Evolutionary conservation across 2,329 filamentous ascomycete species (phyloP), one percentile per base, ranked within the genome.

Genomic region (Verticillium alfalfae): DNA sequence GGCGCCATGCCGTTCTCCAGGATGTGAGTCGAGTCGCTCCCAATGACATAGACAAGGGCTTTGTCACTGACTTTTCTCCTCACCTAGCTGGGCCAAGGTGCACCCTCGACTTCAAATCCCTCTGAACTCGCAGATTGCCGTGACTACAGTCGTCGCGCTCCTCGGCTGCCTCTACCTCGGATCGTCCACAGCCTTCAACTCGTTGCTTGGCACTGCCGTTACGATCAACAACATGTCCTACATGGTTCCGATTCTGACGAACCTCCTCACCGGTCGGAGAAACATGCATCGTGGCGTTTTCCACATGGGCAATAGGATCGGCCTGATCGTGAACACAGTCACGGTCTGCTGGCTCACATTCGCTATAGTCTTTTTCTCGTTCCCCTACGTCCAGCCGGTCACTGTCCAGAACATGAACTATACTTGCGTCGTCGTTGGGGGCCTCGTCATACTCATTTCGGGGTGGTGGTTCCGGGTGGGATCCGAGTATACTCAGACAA

Each of bases 181-280:
- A 16, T 76, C 74, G 2, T 72, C 71, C 1, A 78, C 77, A 1
- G 78, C 78, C 13, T 80, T 80, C 68, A 79, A 79, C 66, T 73
- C 75, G n/a, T 70, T 77, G 10, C 68, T 76, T 2, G 71, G 73
- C 8, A 73, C 72, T 22, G 72, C 71, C 22, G 70, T 76, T 34
- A 79, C 77, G 15, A 75, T 80, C 56, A 79, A 79, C 63, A 79
- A 79, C 60, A 70, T 79, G 13, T 77, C 79, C 0, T 81, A 79
- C 64, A 67, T 79, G 54, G 70, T 80, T 16, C 78, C 79, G 0
- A 79, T 83, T 39, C 56, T 77, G 3, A 78, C 78, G 1, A 81
- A 81, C 60, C 69, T 76, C 34, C 68, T 78, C 12, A 74, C 72
- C 15, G 69, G 76, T 1, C 73, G 77, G 9, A 70, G 67, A 61